Evolutionary conservation across 139 green algal species (phyloP), one percentile per base, ranked within the genome.

Genomic region (Zygnema circumcarinatum): DNA sequence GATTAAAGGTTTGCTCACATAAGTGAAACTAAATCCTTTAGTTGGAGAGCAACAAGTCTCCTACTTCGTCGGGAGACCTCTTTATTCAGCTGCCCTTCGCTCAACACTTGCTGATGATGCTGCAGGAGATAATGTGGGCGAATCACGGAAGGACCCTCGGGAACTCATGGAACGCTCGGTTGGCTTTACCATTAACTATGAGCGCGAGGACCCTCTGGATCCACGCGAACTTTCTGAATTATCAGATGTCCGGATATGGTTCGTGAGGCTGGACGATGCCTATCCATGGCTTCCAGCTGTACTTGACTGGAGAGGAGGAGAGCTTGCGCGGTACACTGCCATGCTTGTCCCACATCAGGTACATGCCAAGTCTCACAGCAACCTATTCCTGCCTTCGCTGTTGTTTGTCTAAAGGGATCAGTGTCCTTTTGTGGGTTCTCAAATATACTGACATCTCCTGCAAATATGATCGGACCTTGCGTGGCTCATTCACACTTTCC

Each of bases 341-440:
- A 91, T 91, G 84, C 54, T 86, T n/a, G 85, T 92, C 16, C 88
- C 88, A 1, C 83, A 92, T 68, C 88, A 92, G 76, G 86, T 91
- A 54, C 7, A 54, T 29, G 20, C 31, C 21, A 72, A 68, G 20
- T 79, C 72, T 32, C n/a, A n/a, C n/a, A n/a, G n/a, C n/a, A n/a
- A n/a, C n/a, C n/a, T n/a, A n/a, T n/a, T n/a, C n/a, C 56, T 72
- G 56, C 29, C 29, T 72, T 29, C 29, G 56, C 56, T 72, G 56
- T n/a, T 72, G 29, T 29, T 29, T 72, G 56, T 72, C 29, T 72
- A n/a, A n/a, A n/a, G n/a, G n/a, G n/a, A n/a, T n/a, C n/a, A n/a
- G n/a, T n/a, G n/a, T n/a, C n/a, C n/a, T n/a, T n/a, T n/a, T n/a
- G n/a, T n/a, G n/a, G n/a, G n/a, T n/a, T n/a, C n/a, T n/a, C n/a